phyloP scores from a whole-genome alignment of 225 moss, liverwort and hornwort genomes.

The Pleurozium schreberi region DNA sequence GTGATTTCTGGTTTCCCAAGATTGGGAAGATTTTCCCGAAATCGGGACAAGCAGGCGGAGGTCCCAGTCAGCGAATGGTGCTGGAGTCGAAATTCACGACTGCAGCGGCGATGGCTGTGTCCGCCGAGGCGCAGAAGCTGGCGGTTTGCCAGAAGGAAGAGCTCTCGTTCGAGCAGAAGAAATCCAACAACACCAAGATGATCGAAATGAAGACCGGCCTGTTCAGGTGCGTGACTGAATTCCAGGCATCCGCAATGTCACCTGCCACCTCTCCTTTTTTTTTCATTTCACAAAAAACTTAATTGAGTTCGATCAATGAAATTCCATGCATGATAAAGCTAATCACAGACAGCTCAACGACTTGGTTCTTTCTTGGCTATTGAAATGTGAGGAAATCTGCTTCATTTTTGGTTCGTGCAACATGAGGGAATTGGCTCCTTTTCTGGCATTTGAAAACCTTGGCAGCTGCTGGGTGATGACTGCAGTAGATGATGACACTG shows the following conservation, averaged over 20 bases:
- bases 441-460: neutral
- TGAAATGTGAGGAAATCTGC: neutral
- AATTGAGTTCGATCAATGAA: neutral
- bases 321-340: neutral
- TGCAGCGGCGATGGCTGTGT: neutral
- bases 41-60: neutral
- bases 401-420: neutral
- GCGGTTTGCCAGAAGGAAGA: slow-evolving; percentile 45
- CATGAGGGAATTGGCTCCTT: too few relatives aligned
- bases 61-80: neutral
- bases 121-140: neutral
- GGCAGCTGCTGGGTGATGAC: neutral
- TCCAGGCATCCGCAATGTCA: neutral
- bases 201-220: slow-evolving; percentile 50
- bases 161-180: slow-evolving; percentile 61
- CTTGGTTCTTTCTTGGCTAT: neutral
- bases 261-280: neutral
- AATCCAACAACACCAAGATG: slow-evolving; percentile 46
- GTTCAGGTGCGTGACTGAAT: slow-evolving; percentile 8
- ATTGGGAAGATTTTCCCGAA: slow-evolving; percentile 1
- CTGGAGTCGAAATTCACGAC: neutral
- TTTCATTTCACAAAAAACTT: neutral
- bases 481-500: neutral
- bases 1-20: slow-evolving; percentile 10
- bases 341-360: neutral